These are phyloP conservation scores for Chlamydomonas incerta DNA, from an alignment of 139 green algal species.

Conservation along the genomic window DNA sequence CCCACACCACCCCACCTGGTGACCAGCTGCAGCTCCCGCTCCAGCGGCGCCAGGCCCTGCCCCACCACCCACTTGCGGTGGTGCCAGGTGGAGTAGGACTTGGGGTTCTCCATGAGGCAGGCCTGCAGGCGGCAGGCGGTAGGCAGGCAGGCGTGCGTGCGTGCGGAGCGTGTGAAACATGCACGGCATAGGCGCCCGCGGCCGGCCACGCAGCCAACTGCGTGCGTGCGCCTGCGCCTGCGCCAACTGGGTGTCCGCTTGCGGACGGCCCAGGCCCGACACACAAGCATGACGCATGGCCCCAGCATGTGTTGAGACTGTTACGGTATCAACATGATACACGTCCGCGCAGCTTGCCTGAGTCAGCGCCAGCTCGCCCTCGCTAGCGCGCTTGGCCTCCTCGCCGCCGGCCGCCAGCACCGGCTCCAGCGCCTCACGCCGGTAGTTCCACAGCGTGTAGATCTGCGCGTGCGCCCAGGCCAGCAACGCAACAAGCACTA, in stretches of 20 bases:
- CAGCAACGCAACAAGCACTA: too few relatives aligned
- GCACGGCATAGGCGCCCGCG: too few relatives aligned
- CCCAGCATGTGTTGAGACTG: too few relatives aligned
- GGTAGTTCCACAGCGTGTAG: slow-evolving; percentile 95
- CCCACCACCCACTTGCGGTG: slow-evolving; percentile 91
- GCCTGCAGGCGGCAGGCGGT: slow-evolving; percentile 50
- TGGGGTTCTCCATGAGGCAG: slow-evolving; percentile 88
- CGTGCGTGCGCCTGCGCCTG: too few relatives aligned
- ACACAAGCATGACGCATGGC: too few relatives aligned
- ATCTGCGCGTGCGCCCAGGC: slow-evolving; percentile 64
- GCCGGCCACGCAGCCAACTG: too few relatives aligned
- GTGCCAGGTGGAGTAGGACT: slow-evolving; percentile 95
- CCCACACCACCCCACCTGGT: background rate
- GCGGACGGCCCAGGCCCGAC: too few relatives aligned
- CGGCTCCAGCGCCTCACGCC: slow-evolving; percentile 72
- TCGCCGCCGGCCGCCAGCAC: slow-evolving; percentile 65
- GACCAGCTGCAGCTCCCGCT: slow-evolving; percentile 60
- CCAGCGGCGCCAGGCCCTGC: slow-evolving; percentile 61
- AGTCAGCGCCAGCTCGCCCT: slow-evolving; percentile 76
- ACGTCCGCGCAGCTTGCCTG: background rate
- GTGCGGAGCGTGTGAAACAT: too few relatives aligned
- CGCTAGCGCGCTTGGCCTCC: slow-evolving; percentile 51
- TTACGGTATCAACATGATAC: too few relatives aligned
- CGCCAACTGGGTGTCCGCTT: too few relatives aligned
- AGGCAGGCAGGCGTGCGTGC: too few relatives aligned